Evolutionary conservation across 768 basidiomycete species (phyloP).

Genomic region (Solioccasus polychromus): DNA sequence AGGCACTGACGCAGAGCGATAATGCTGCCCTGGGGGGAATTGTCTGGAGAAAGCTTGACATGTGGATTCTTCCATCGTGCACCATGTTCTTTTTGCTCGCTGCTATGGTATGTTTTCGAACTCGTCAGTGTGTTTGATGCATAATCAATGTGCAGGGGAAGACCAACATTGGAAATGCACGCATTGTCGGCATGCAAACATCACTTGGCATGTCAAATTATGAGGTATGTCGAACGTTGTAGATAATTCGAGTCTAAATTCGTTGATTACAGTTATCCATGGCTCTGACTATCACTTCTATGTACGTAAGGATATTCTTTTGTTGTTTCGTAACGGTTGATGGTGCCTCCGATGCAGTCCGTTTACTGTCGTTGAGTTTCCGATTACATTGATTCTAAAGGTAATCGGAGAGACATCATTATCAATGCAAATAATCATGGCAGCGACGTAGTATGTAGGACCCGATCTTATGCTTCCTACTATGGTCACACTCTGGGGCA

Average conservation of each 20-base stretch:
- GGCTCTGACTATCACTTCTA: constrained; percentile 29
- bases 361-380: constrained; percentile 56
- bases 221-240: constrained; percentile 11
- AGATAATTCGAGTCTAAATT: neutral
- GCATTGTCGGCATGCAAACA: constrained; percentile 56
- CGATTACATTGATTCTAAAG: constrained; percentile 59
- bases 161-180: constrained; percentile 56
- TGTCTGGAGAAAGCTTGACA: constrained; percentile 51
- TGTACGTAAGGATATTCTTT: constrained; percentile 13
- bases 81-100: constrained; percentile 48
- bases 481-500: constrained; percentile 64
- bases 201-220: constrained; percentile 38
- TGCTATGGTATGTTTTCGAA: constrained; percentile 41
- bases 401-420: too few species aligned
- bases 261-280: constrained; percentile 38
- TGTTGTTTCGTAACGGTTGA: neutral
- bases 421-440: too few species aligned
- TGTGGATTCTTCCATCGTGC: constrained; percentile 47
- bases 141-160: constrained; percentile 25
- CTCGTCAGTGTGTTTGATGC: neutral
- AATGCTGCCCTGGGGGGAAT: constrained; percentile 29
- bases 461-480: constrained; percentile 58
- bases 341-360: constrained; percentile 34
- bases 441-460: constrained; percentile 36
- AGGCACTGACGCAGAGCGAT: constrained; percentile 6